Evolutionary conservation across 2,329 filamentous ascomycete species (phyloP).

Genomic region (Fonsecaea erecta): DNA sequence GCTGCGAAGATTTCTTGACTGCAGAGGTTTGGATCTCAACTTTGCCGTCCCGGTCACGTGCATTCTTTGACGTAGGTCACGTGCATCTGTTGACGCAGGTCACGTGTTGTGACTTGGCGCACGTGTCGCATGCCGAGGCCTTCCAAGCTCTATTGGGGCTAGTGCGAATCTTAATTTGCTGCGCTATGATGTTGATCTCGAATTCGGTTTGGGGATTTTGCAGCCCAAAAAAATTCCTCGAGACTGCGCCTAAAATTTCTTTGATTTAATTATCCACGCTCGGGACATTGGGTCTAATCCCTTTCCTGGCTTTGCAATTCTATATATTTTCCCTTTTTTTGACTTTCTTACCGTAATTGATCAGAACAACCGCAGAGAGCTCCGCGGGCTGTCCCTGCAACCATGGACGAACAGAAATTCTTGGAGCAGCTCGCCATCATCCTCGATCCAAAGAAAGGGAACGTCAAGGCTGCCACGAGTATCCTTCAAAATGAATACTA

Average conservation of each 20-base stretch:
- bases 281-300: not conserved
- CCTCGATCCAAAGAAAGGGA: slow-evolving; percentile 77
- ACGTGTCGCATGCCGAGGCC: not conserved
- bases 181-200: slow-evolving; percentile 1
- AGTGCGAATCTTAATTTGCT: not conserved
- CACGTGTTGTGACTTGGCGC: not conserved
- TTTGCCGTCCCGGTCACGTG: not conserved
- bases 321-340: not conserved
- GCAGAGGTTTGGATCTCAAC: not conserved
- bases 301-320: not conserved
- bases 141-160: not conserved
- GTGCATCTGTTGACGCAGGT: too few relatives aligned
- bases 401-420: slow-evolving; percentile 82
- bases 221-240: slow-evolving; percentile 3
- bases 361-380: not conserved
- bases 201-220: not conserved
- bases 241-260: slow-evolving; percentile 4
- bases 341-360: not conserved
- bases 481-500: slow-evolving; percentile 94
- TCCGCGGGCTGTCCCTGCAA: slow-evolving; percentile 29
- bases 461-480: slow-evolving; percentile 86
- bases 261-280: not conserved
- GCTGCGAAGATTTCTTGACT: not conserved
- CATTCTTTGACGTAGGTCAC: too few relatives aligned
- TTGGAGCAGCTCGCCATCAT: slow-evolving; percentile 84